Evolutionary conservation across 208 protist genomes (phyloP).

Genomic region (Leishmania tarentolae): DNA sequence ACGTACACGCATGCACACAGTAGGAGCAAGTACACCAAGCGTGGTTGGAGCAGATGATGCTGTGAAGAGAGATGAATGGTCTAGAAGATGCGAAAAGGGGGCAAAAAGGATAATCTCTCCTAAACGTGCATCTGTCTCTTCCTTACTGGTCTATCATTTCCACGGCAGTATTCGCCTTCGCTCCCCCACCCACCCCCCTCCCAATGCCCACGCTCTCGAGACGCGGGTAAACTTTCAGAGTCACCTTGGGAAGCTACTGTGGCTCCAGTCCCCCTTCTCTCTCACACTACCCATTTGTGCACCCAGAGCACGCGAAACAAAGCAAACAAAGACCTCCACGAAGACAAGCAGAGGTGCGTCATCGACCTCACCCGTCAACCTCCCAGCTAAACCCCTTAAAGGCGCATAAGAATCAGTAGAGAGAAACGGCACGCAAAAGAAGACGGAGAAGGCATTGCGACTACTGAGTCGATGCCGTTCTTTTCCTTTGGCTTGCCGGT

Average conservation of each 20-base stretch:
- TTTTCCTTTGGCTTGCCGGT: neutral
- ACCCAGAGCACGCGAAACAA: neutral
- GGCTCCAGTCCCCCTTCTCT: neutral
- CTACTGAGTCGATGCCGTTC: neutral
- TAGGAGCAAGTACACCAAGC: neutral
- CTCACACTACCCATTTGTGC: neutral
- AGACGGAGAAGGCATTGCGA: neutral
- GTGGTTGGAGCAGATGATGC: conserved; percentile 3
- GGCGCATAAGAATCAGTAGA: conserved; percentile 2
- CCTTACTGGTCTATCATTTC: neutral
- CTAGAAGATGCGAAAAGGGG: neutral
- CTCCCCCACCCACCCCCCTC: neutral
- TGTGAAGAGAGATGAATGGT: neutral
- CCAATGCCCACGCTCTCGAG: neutral
- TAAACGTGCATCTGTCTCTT: neutral
- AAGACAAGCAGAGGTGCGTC: neutral
- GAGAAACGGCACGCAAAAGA: neutral
- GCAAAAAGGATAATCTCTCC: neutral
- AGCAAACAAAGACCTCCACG: neutral
- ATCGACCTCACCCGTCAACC: neutral
- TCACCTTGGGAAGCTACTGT: neutral
- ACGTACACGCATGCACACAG: neutral
- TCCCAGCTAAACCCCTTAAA: neutral
- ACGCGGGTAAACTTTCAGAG: neutral
- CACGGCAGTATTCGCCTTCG: neutral